Conservation (phyloP, 805 yeast species). For the Lipomyces lipofer region DNA sequence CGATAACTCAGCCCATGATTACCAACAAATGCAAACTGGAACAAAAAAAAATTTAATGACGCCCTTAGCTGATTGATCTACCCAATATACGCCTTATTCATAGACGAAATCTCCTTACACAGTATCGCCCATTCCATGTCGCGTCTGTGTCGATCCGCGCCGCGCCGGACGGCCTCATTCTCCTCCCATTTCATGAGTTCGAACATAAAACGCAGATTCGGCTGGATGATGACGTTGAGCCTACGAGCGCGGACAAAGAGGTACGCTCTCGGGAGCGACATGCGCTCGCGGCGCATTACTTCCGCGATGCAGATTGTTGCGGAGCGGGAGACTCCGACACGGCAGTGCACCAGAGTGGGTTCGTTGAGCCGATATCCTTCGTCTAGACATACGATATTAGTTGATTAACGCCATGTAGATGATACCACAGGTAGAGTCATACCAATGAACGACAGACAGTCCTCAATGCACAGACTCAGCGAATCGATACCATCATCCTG, state of each 20-base stretch:
- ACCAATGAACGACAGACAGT: conserved; percentile 53
- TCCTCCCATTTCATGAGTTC: conserved; percentile 77
- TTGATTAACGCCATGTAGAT: too few relatives aligned
- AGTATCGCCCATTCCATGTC: conserved; percentile 86
- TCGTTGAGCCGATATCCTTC: conserved; percentile 48
- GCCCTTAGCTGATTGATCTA: too few relatives aligned
- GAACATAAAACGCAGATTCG: conserved; percentile 87
- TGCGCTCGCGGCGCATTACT: conserved; percentile 72
- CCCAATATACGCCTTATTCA: conserved; percentile 66
- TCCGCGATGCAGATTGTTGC: conserved; percentile 97
- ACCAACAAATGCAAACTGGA: too few relatives aligned
- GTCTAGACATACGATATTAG: too few relatives aligned
- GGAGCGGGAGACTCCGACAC: conserved; percentile 92
- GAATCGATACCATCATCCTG: conserved; percentile 93
- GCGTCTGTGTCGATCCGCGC: conserved; percentile 41
- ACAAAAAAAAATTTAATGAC: too few relatives aligned
- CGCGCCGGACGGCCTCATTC: conserved; percentile 34
- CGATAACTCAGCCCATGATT: too few relatives aligned
- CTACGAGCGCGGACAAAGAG: conserved; percentile 86
- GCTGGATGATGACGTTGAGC: conserved; percentile 89
- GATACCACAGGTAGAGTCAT: too few relatives aligned
- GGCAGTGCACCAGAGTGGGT: conserved; percentile 78
- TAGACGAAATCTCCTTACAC: conserved; percentile 76
- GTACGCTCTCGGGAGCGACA: conserved; percentile 76
- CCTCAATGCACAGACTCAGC: conserved; percentile 59